Evolutionary conservation across 495 filamentous ascomycete species (phyloP).

Genomic region (Penicillium bovifimosum): DNA sequence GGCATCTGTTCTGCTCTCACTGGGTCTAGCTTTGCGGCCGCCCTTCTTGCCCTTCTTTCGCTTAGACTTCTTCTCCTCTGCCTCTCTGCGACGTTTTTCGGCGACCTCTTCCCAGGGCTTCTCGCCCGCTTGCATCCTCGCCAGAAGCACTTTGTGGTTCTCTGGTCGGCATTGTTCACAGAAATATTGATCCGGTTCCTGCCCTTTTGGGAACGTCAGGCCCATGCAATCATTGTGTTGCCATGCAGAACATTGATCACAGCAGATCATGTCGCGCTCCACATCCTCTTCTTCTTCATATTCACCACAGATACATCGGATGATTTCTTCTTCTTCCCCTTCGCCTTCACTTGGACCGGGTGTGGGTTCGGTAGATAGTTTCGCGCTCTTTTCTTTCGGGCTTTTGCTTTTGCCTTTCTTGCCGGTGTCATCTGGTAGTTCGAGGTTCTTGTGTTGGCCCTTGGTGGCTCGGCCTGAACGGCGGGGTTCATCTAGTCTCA

Average conservation of each 20-base stretch:
- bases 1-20: constrained; percentile 36
- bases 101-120: constrained; percentile 74
- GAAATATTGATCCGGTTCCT: constrained; percentile 73
- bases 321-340: constrained; percentile 56
- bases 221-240: constrained; percentile 97
- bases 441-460: constrained; percentile 85
- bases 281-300: constrained; percentile 77
- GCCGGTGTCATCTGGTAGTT: constrained; percentile 55
- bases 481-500: constrained; percentile 68
- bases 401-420: constrained; percentile 60
- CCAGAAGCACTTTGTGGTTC: constrained; percentile 69
- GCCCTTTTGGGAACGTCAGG: constrained; percentile 66
- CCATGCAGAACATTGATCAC: constrained; percentile 87
- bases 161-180: constrained; percentile 87
- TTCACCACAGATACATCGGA: constrained; percentile 90
- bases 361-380: constrained; percentile 45
- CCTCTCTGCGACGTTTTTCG: constrained; percentile 46
- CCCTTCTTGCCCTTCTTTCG: constrained; percentile 47
- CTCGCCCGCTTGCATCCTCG: constrained; percentile 69
- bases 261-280: constrained; percentile 81
- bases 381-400: constrained; percentile 47
- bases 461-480: constrained; percentile 93
- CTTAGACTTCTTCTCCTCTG: constrained; percentile 45
- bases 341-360: constrained; percentile 58
- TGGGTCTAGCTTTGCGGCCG: constrained; percentile 33